Evolutionary conservation across 2,329 filamentous ascomycete genomes (phyloP), one percentile per base, ranked within the genome.

Genomic region (Biscogniauxia mediterranea): DNA sequence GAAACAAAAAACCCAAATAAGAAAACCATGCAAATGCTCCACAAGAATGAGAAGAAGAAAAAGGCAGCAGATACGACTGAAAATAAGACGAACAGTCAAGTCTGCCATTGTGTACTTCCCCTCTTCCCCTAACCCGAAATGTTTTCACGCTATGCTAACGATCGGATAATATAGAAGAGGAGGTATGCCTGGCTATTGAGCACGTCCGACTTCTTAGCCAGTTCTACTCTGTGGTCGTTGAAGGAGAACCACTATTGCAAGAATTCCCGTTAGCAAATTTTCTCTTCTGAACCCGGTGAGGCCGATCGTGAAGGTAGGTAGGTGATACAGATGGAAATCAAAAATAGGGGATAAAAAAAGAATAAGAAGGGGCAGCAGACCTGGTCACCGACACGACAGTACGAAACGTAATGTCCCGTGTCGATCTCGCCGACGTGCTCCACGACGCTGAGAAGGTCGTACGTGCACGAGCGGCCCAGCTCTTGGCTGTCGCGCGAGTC

Each of bases 401-500:
- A 97, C n/a, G 89, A 91, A 60, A 93, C 88, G 71, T 96, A 97
- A 73, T 97, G 93, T 17, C 93, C 94, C 1, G 92, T 93, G 70
- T 97, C 93, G 60, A 97, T 90, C 75, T 94, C 92, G 56, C 94
- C 94, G 62, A 96, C 91, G 72, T 98, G 94, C 49, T 97, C 93
- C 21, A 98, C 90, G 2, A 97, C 93, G 64, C 91, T 93, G 19
- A 93, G 84, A 1, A 98, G 84, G 68, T 97, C 92, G 74, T 97
- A 98, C 5, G 89, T 86, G 71, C 90, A 93, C 5, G 85, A 88
- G 68, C 85, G 80, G 58, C 82, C 82, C 19, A 89, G 74, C 69
- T 88, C 85, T 55, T 79, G 79, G 59, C 77, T 78, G 53, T 85
- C 79, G 66, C 79, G 82, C 5, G 70, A 70, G 61, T 86, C 82